Evolutionary conservation across 306 rosid species (phyloP), one percentile per base, ranked within the genome.

Genomic region (Ormosia emarginata): DNA sequence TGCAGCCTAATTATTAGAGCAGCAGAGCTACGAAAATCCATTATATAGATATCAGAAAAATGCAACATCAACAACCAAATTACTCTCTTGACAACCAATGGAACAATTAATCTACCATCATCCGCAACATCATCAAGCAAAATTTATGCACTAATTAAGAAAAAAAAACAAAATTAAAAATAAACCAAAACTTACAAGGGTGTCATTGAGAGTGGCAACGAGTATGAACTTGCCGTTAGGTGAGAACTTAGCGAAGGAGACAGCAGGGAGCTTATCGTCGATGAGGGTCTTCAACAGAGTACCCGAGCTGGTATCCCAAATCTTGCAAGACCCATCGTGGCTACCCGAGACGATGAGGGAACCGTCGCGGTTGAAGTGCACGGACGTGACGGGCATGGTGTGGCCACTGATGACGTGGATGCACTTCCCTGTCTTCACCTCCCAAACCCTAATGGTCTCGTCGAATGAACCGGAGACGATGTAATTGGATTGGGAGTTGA

Each of bases 401-500:
- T 93, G 99, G 17, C 87, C 99, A 59, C 17, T 67, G 32, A 93
- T 89, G 11, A 64, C 57, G 52, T 88, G 96, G 37, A 89, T 75
- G 84, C 96, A 92, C 79, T 41, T 90, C 0, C 99, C 97, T 0
- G 99, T 93, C 91, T 92, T 95, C 15, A 88, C 99, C 86, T 95
- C 99, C 99, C 99, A 95, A 66, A 95, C 84, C 37, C 98, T 89
- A 58, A 95, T 39, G 8, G 88, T 89, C 24, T 93, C 98, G 58
- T 95, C 99, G 37, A 93, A 95, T 3, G 97, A 92, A 2, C 98
- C 98, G 7, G 99, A 95, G 29, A 95, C 99, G 8, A 95, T 95
- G 82, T 78, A 81, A 46, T 86, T 92, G 2, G 96, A 93, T 36
- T 92, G 99, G 6, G 92, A 89, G 24, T 92, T 91, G 87, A 95